Evolutionary conservation across 768 basidiomycete species (phyloP).

Genomic region (Lactifluus pinguis): DNA sequence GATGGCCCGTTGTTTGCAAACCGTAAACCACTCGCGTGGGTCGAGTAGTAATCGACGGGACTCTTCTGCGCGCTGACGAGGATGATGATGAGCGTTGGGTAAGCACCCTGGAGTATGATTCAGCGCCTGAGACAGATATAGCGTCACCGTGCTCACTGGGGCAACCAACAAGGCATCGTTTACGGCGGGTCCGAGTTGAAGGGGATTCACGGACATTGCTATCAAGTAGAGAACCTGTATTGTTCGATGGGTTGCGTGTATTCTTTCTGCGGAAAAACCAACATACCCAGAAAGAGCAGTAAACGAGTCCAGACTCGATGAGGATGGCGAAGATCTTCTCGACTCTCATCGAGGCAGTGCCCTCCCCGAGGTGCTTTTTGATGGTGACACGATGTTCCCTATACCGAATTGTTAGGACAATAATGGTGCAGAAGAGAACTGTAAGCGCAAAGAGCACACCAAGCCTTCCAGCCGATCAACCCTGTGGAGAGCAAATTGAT

Average conservation of each 20-base stretch:
- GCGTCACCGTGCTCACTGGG: background rate
- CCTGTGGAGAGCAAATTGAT: constrained; percentile 11
- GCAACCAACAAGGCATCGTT: background rate
- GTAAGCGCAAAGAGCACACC: background rate
- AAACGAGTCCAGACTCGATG: constrained; percentile 12
- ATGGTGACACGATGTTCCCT: constrained; percentile 7
- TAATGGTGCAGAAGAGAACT: too few species aligned
- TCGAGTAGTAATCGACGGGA: constrained; percentile 6
- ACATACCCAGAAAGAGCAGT: constrained; percentile 12
- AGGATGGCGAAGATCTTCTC: constrained; percentile 12
- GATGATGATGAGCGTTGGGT: constrained; percentile 11
- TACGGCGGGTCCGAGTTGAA: background rate
- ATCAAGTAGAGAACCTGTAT: constrained; percentile 4
- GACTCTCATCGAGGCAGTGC: background rate
- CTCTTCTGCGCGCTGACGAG: constrained; percentile 14
- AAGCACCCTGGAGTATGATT: background rate
- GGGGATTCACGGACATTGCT: constrained; percentile 2
- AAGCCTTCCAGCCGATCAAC: constrained; percentile 12
- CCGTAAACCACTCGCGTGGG: constrained; percentile 3
- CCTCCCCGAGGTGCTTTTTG: constrained; percentile 5
- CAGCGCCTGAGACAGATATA: background rate
- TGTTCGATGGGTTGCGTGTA: background rate
- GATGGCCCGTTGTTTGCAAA: background rate
- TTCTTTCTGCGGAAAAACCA: background rate
- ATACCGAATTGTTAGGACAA: background rate